Conservation (phyloP, 352 stramenopile species). For the Phytophthora pluvialis region DNA sequence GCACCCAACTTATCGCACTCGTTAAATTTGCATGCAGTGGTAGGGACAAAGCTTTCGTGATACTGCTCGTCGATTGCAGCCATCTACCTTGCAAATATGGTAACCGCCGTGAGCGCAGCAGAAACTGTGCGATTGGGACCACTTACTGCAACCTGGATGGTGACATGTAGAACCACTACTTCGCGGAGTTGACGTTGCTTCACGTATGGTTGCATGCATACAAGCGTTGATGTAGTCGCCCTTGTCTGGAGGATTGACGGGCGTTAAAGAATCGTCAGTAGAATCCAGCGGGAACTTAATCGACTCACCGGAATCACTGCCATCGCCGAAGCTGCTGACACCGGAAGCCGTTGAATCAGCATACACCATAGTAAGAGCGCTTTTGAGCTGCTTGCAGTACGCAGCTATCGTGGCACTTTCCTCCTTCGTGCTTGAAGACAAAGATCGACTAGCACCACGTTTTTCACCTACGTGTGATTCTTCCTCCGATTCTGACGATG, state of each 20-base stretch:
- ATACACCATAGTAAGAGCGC: not conserved
- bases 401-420: not conserved
- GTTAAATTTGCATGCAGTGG: slow-evolving; percentile 1
- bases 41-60: slow-evolving; percentile 8
- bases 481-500: too few relatives aligned
- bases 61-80: slow-evolving; percentile 6
- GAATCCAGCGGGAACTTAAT: not conserved
- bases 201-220: not conserved
- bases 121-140: slow-evolving; percentile 1
- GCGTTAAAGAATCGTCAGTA: not conserved
- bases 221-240: not conserved
- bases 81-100: slow-evolving; percentile 10
- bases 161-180: not conserved
- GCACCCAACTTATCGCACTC: not conserved
- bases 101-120: slow-evolving; percentile 20
- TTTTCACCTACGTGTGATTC: too few relatives aligned
- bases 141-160: slow-evolving; percentile 7
- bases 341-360: not conserved
- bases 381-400: not conserved
- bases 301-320: not conserved
- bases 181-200: not conserved
- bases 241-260: not conserved
- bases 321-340: too few relatives aligned
- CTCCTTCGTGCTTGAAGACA: not conserved
- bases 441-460: not conserved